A percentile compares a stretch with the other conserved stretches of the same genome.
Evolutionary conservation across 1,284 basidiomycete species (phyloP).

Genomic region (Pisolithus thermaeus): DNA sequence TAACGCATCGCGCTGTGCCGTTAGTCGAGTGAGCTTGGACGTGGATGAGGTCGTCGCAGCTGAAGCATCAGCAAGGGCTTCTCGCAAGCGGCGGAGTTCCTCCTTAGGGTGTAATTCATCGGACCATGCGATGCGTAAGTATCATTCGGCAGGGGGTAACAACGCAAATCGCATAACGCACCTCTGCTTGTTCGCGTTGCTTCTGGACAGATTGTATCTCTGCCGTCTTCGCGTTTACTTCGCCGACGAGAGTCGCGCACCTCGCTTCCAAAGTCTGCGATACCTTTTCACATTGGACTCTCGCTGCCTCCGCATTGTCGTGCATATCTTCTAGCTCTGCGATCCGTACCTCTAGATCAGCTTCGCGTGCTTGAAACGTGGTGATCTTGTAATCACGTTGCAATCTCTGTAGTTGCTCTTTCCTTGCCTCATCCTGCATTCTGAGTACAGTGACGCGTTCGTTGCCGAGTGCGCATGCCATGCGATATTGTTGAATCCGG

Average conservation of each 20-base stretch:
- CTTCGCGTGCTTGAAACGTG: constrained; percentile 56
- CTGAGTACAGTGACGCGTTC: constrained; percentile 44
- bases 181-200: constrained; percentile 41
- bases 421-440: constrained; percentile 45
- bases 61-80: constrained; percentile 42
- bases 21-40: constrained; percentile 50
- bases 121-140: neutral
- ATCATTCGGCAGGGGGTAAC: constrained; percentile 1
- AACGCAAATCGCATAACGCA: constrained; percentile 20
- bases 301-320: constrained; percentile 29
- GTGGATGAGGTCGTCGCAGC: constrained; percentile 40
- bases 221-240: constrained; percentile 34
- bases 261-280: constrained; percentile 30
- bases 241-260: constrained; percentile 26
- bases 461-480: constrained; percentile 45
- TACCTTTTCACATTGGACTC: constrained; percentile 18
- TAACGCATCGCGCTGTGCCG: constrained; percentile 51
- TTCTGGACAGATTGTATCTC: constrained; percentile 32
- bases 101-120: constrained; percentile 25
- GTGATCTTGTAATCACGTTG: constrained; percentile 61
- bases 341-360: constrained; percentile 49
- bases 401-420: constrained; percentile 48
- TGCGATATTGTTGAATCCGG: constrained; percentile 55
- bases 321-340: constrained; percentile 39
- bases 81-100: constrained; percentile 39